phyloP scores from a whole-genome alignment of 2,329 filamentous ascomycete genomes.

The Whalleya microplaca region DNA sequence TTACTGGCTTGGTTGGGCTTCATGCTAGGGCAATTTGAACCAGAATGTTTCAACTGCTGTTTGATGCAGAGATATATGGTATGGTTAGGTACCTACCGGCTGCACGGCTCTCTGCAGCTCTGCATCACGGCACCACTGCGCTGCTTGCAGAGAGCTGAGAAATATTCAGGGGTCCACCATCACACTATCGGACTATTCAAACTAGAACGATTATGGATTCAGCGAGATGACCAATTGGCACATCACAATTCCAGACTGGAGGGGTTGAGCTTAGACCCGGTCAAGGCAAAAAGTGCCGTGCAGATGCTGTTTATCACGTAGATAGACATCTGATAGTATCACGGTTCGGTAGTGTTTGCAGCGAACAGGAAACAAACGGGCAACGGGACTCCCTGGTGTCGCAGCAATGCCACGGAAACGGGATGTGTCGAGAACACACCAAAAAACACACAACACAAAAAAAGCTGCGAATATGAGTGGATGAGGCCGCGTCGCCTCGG shows the following conservation, averaged over 20 bases:
- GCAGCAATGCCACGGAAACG: no score
- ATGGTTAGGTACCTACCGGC: not conserved
- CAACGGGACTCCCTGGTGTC: not conserved
- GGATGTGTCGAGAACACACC: no score
- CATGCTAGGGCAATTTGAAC: no score
- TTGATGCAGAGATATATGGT: no score
- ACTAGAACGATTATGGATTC: not conserved
- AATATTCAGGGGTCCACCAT: not conserved
- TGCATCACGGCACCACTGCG: not conserved
- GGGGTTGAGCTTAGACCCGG: not conserved
- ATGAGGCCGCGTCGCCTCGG: not conserved
- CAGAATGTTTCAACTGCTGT: no score
- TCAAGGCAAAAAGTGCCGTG: not conserved
- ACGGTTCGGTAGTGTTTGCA: not conserved
- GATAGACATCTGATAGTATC: not conserved
- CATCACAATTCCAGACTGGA: not conserved
- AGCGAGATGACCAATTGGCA: not conserved
- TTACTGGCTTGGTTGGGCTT: no score
- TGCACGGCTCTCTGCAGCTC: not conserved
- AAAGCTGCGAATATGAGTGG: not conserved
- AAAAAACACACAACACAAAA: not conserved
- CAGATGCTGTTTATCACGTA: not conserved
- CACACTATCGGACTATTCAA: not conserved
- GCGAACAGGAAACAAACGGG: not conserved
- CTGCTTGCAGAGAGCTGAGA: no score